A percentile compares a stretch with the other conserved stretches of the same genome.
Evolutionary conservation across 2,329 filamentous ascomycete species (phyloP).

Genomic region (Neonectria punicea): DNA sequence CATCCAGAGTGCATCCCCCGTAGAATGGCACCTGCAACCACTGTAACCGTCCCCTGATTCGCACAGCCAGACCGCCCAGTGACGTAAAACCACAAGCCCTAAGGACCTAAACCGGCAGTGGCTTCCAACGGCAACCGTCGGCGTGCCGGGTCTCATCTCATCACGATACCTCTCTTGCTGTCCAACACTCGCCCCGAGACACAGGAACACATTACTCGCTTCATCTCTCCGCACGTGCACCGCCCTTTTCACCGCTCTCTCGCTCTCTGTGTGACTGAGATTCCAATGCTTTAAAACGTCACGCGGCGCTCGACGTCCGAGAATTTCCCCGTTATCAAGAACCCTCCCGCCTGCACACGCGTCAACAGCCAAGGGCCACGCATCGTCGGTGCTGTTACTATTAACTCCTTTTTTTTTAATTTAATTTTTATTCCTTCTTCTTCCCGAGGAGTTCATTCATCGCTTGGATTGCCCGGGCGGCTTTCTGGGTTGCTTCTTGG

Average conservation of each 20-base stretch:
- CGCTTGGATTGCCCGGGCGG: not conserved
- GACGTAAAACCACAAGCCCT: not conserved
- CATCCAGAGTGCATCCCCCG: not conserved
- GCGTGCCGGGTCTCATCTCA: not conserved
- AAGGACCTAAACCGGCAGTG: conserved; percentile 2
- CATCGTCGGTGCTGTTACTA: not conserved
- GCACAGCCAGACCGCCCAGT: not conserved
- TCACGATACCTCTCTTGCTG: conserved; percentile 30
- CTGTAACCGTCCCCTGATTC: not conserved
- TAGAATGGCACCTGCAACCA: not conserved
- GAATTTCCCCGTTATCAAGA: conserved; percentile 23
- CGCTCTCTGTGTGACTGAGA: not conserved
- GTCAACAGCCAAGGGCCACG: not conserved
- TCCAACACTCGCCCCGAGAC: conserved; percentile 1
- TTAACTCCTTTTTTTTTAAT: not conserved
- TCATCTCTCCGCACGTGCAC: conserved; percentile 4
- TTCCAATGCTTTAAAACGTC: not conserved
- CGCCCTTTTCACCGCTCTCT: conserved; percentile 3
- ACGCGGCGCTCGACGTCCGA: conserved; percentile 13
- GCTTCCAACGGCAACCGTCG: conserved; percentile 36
- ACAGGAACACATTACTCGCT: not conserved
- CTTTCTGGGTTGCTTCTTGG: not conserved
- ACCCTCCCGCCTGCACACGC: conserved; percentile 2
- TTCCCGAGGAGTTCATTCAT: not conserved
- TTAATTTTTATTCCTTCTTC: no score